Evolutionary conservation across 495 filamentous ascomycete genomes (phyloP).

Genomic region (Tuber magnatum): DNA sequence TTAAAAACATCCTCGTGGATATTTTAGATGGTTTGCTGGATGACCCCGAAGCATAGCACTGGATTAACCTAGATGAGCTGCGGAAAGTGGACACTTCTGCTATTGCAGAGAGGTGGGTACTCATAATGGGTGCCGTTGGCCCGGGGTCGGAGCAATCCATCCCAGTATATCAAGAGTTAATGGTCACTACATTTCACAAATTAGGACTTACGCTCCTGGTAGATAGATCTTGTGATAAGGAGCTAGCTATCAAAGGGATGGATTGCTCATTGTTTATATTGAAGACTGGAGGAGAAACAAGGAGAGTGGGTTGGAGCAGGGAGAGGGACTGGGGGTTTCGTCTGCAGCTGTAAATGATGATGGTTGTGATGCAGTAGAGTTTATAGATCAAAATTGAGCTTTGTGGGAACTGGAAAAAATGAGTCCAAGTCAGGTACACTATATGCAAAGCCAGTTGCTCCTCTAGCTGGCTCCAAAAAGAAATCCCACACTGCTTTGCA

Average conservation of each 20-base stretch:
- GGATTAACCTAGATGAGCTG: neutral
- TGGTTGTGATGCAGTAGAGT: too few species aligned
- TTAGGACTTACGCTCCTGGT: constrained; percentile 16
- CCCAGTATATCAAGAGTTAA: neutral
- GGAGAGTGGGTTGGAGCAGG: too few species aligned
- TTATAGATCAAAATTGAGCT: too few species aligned
- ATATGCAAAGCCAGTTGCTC: too few species aligned
- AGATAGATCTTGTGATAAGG: constrained; percentile 13
- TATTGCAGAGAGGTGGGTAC: constrained; percentile 6
- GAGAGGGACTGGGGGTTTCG: too few species aligned
- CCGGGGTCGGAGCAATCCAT: constrained; percentile 12
- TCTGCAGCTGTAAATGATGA: too few species aligned
- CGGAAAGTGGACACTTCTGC: neutral
- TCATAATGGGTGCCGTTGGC: constrained; percentile 9
- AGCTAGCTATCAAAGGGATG: constrained; percentile 19
- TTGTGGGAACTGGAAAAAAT: too few species aligned
- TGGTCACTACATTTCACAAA: constrained; percentile 15
- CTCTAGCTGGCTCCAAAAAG: too few species aligned
- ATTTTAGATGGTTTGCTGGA: constrained; percentile 7
- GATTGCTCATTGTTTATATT: neutral
- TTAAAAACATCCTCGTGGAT: constrained; percentile 4
- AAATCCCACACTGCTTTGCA: too few species aligned
- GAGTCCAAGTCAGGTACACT: too few species aligned
- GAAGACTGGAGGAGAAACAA: neutral
- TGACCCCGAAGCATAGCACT: neutral